Conservation (phyloP, 2,329 filamentous ascomycete species). For the Fusarium duplospermum region DNA sequence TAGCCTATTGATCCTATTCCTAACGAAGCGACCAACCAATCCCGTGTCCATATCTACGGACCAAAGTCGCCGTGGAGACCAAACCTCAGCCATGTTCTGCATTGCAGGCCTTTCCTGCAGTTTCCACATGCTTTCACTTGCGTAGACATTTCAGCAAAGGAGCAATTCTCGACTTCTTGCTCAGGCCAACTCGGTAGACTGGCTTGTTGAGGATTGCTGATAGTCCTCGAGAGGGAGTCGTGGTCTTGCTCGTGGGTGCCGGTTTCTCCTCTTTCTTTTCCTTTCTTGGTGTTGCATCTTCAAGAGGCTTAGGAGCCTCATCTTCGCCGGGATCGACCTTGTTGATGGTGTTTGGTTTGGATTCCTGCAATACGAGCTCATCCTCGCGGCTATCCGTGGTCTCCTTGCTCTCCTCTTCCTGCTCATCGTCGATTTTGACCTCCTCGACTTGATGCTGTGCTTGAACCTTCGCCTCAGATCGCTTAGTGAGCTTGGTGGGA, state of each 20-base stretch:
- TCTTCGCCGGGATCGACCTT: slow-evolving; percentile 1
- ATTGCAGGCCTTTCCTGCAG: neutral
- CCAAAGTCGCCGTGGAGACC: neutral
- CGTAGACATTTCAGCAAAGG: slow-evolving; percentile 63
- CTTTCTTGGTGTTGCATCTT: slow-evolving; percentile 1
- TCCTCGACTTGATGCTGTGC: neutral
- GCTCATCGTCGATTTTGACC: slow-evolving; percentile 6
- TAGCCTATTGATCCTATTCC: neutral
- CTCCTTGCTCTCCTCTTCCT: neutral
- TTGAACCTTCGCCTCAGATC: slow-evolving; percentile 8
- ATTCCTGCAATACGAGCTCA: slow-evolving; percentile 20
- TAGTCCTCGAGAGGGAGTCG: slow-evolving; percentile 30
- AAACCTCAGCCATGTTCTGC: neutral
- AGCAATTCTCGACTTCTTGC: slow-evolving; percentile 62
- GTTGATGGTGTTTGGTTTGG: slow-evolving; percentile 1
- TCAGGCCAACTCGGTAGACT: slow-evolving; percentile 63
- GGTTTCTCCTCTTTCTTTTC: slow-evolving; percentile 11
- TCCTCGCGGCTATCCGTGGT: neutral
- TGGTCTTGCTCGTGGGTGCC: slow-evolving; percentile 5
- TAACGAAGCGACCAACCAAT: neutral
- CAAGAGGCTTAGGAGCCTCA: slow-evolving; percentile 4
- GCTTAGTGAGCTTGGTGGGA: slow-evolving; percentile 9
- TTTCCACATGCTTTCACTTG: slow-evolving; percentile 60
- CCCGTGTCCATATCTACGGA: neutral
- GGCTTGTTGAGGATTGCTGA: slow-evolving; percentile 51